Conservation (phyloP, 2,329 filamentous ascomycete species). For the Gaeumannomyces tritici region DNA sequence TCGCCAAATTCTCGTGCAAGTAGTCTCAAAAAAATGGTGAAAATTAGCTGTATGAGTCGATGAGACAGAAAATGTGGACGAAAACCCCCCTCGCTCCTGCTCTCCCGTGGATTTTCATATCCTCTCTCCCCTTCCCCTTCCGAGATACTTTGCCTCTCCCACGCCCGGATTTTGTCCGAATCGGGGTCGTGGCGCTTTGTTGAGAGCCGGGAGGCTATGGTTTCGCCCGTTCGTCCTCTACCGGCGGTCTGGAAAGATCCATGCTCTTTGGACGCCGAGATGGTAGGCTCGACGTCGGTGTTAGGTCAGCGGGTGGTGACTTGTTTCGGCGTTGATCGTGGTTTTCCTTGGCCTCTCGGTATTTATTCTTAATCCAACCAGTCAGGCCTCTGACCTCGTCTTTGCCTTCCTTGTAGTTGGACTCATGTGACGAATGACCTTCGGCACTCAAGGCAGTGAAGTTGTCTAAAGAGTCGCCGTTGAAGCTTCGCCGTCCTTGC, state of each 20-base stretch:
- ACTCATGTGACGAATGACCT: slow-evolving; percentile 25
- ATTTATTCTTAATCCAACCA: slow-evolving; percentile 51
- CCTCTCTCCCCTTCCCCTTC: neutral
- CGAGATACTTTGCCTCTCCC: neutral
- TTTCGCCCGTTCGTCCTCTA: slow-evolving; percentile 23
- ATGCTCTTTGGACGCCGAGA: slow-evolving; percentile 35
- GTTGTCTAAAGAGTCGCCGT: slow-evolving; percentile 31
- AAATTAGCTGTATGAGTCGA: neutral
- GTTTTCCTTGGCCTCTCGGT: slow-evolving; percentile 48
- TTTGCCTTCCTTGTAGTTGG: slow-evolving; percentile 19
- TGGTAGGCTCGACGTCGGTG: slow-evolving; percentile 18
- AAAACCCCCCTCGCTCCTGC: neutral
- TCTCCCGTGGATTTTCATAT: neutral
- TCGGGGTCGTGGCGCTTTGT: neutral
- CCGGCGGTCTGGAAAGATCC: slow-evolving; percentile 29
- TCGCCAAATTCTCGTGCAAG: neutral
- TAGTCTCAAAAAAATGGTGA: neutral
- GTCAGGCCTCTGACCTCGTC: slow-evolving; percentile 43
- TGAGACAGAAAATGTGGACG: neutral
- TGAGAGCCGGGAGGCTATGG: neutral
- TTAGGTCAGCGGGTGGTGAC: slow-evolving; percentile 37
- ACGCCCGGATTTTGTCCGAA: neutral
- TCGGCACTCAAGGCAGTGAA: slow-evolving; percentile 24
- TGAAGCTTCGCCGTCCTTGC: slow-evolving; percentile 37
- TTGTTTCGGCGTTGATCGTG: slow-evolving; percentile 45